These are phyloP conservation scores for Claviceps citrina DNA, from an alignment of 2,329 filamentous ascomycete species.

Conservation along the genomic window DNA sequence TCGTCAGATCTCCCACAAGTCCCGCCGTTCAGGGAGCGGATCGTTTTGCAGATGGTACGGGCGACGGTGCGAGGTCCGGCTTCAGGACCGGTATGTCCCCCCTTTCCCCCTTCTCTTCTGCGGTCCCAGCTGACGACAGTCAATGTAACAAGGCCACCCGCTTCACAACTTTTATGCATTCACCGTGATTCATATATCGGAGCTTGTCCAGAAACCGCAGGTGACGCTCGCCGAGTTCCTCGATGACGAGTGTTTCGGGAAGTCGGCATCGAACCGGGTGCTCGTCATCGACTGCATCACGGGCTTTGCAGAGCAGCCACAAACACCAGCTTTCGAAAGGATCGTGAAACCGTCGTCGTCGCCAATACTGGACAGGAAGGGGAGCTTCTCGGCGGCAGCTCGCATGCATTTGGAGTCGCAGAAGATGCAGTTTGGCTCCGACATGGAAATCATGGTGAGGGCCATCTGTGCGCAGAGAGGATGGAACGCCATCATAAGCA, in stretches of 20 bases:
- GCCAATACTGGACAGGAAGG: slow-evolving; percentile 19
- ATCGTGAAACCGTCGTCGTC: slow-evolving; percentile 15
- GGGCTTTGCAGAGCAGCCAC: slow-evolving; percentile 29
- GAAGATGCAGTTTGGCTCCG: slow-evolving; percentile 43
- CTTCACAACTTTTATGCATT: slow-evolving; percentile 49
- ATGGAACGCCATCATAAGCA: slow-evolving; percentile 57
- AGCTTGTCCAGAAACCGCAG: slow-evolving; percentile 34
- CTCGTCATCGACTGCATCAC: slow-evolving; percentile 51
- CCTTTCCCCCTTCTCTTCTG: background rate
- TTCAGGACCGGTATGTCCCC: slow-evolving; percentile 30
- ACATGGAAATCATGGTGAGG: slow-evolving; percentile 54
- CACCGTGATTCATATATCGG: slow-evolving; percentile 41
- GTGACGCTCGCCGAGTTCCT: slow-evolving; percentile 34
- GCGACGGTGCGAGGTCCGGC: slow-evolving; percentile 30
- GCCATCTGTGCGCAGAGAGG: slow-evolving; percentile 61
- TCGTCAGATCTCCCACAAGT: slow-evolving; percentile 43
- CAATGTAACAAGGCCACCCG: slow-evolving; percentile 35
- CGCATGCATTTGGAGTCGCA: slow-evolving; percentile 43
- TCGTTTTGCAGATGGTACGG: slow-evolving; percentile 28
- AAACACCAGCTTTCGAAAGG: slow-evolving; percentile 31
- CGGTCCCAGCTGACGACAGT: background rate
- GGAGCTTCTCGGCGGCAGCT: slow-evolving; percentile 27
- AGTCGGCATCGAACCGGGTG: slow-evolving; percentile 22
- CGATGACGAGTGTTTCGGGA: slow-evolving; percentile 17
- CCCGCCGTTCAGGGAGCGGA: slow-evolving; percentile 44